A percentile compares a stretch with the other conserved stretches of the same genome.
phyloP scores from a whole-genome alignment of 306 rosid genomes.

The Casuarina equisetifolia region DNA sequence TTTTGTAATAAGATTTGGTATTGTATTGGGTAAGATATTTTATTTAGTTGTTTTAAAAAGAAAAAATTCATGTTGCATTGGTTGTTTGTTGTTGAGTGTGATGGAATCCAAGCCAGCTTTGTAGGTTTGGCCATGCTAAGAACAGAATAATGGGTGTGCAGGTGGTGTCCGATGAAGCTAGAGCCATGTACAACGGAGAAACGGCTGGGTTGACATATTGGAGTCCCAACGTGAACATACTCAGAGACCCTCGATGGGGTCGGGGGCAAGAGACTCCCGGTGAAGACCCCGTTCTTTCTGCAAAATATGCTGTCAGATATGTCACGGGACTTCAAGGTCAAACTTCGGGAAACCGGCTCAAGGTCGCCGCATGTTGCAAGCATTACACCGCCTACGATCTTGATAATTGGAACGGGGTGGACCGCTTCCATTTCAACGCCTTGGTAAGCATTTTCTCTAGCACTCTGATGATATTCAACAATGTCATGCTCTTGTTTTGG shows the following conservation, averaged over 20 bases:
- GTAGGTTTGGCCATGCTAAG: background rate
- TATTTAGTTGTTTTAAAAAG: no score
- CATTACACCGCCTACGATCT: conserved; percentile 95
- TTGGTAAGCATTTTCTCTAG: conserved; percentile 37
- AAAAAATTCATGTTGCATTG: background rate
- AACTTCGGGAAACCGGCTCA: conserved; percentile 53
- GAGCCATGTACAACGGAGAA: conserved; percentile 96
- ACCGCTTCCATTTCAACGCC: conserved; percentile 88
- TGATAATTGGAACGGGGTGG: conserved; percentile 84
- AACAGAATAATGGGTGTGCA: conserved; percentile 9
- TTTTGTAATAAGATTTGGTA: no score
- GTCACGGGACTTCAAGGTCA: conserved; percentile 77
- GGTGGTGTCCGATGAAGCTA: conserved; percentile 94
- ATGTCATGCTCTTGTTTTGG: background rate
- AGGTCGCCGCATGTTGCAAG: conserved; percentile 95
- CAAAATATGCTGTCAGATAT: conserved; percentile 68
- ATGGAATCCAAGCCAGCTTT: background rate
- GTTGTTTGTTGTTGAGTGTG: background rate
- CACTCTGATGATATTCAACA: no score
- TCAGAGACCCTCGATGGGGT: conserved; percentile 96
- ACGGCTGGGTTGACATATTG: conserved; percentile 78
- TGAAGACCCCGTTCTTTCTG: conserved; percentile 72
- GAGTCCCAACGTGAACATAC: conserved; percentile 94
- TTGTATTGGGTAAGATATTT: no score
- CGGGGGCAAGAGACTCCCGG: conserved; percentile 95